Evolutionary conservation across 306 rosid species (phyloP).

Genomic region (Canavalia ensiformis): DNA sequence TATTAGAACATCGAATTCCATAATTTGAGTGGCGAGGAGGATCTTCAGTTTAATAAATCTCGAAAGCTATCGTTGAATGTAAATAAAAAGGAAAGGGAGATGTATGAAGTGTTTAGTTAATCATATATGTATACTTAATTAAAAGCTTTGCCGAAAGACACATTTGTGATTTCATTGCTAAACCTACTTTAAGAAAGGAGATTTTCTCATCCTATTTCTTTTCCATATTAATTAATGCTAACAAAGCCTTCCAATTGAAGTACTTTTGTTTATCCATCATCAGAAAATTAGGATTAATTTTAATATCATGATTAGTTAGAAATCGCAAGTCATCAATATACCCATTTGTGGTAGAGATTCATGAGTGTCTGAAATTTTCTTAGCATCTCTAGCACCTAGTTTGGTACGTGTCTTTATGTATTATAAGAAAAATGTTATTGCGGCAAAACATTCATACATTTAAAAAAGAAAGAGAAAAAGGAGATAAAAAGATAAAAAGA

Average conservation of each 20-base stretch:
- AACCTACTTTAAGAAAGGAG: constrained; percentile 10
- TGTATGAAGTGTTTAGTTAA: neutral
- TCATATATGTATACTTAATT: neutral
- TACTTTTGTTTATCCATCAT: neutral
- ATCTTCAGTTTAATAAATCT: neutral
- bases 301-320: constrained; percentile 7
- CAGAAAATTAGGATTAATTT: constrained; percentile 14
- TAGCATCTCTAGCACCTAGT: neutral
- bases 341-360: constrained; percentile 27
- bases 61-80: neutral
- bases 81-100: no score
- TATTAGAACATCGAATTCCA: neutral
- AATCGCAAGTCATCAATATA: neutral
- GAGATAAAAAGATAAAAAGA: no score
- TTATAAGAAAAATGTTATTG: no score
- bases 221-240: neutral
- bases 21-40: neutral
- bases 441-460: no score
- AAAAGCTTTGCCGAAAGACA: constrained; percentile 26
- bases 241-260: neutral
- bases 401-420: constrained; percentile 43
- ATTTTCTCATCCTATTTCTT: neutral
- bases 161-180: neutral
- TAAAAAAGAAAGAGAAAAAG: no score
- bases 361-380: constrained; percentile 1